Conservation (phyloP, 2,329 filamentous ascomycete genomes). For the Zarea fungicola region DNA sequence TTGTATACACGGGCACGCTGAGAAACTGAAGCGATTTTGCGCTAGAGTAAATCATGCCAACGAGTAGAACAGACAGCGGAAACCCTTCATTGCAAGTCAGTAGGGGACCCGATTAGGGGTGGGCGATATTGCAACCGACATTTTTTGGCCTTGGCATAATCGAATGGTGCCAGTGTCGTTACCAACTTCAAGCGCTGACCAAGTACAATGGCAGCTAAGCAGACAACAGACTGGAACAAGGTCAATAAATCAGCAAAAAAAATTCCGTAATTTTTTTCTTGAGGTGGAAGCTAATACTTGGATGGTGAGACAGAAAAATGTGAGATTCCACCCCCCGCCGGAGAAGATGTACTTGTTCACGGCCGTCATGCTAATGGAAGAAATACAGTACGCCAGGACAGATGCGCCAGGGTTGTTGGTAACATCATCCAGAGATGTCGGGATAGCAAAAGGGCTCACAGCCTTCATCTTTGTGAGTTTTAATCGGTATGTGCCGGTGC, state of each 20-base stretch:
- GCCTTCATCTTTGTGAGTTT: neutral
- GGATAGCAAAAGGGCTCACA: too few species aligned
- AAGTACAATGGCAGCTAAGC: constrained; percentile 74
- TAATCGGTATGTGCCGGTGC: too few species aligned
- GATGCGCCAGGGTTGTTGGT: constrained; percentile 71
- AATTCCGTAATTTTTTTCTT: too few species aligned
- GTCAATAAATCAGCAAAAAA: constrained; percentile 15
- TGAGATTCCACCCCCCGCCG: constrained; percentile 86
- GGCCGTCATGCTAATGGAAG: constrained; percentile 99
- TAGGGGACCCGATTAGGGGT: neutral
- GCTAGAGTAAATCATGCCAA: constrained; percentile 98
- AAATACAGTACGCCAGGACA: constrained; percentile 84
- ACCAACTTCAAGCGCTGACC: constrained; percentile 82
- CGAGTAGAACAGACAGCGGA: constrained; percentile 88
- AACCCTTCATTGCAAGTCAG: constrained; percentile 63
- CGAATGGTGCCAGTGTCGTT: constrained; percentile 75
- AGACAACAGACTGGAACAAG: constrained; percentile 69
- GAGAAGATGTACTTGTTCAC: constrained; percentile 99
- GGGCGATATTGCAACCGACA: constrained; percentile 53
- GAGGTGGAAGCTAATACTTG: constrained; percentile 69
- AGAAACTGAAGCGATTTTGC: constrained; percentile 95
- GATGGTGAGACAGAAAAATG: constrained; percentile 88
- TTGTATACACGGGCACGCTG: constrained; percentile 97
- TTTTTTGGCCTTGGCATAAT: constrained; percentile 82
- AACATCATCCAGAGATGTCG: constrained; percentile 29